Base-by-base conservation (phyloP, 2,329 filamentous ascomycete genomes). In the Lachnellula willkommii region DNA sequence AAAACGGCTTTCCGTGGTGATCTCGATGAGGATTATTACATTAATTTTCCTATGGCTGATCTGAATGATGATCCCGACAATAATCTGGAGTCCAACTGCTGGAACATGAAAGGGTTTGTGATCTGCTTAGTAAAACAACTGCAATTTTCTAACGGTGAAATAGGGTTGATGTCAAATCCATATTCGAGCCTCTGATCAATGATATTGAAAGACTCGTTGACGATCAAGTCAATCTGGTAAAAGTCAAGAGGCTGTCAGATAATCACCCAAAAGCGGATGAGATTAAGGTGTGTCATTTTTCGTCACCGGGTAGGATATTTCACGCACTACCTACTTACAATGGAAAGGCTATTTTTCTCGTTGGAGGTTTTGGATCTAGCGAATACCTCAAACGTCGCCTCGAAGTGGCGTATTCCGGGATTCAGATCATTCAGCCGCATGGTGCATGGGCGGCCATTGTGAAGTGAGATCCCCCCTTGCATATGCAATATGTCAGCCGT, bases 161-260 rank as follows among this genome's bases (percentile, higher is more conserved):
- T n/a, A n/a, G 69, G 70, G 56, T 69, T 81, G 58, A 79, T 83
- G 54, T 82, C 81, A 54, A 80, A 79, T 53, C 88, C 84, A 15
- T 74, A 69, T 54, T 63, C 67, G 2, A 64, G 47, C 73, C 74
- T 76, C 24, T 74, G 68, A 49, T 72, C 69, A 0, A 65, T 66
- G 0, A 74, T 75, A 43, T 61, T 77, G 6, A 69, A 72, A 40
- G 69, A 65, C 36, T 77, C 7, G 68, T 79, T 2, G 59, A 72
- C 15, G 70, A 74, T 54, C 73, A 77, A 35, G 71, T 76, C 58
- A 66, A 72, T 35, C 62, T 76, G 5, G 73, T 78, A 49, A 72
- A 71, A 1, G 71, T 72, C 3, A 61, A 59, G 17, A n/a, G 57
- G 42, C 9, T 53, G 8, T 20, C 17, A 12, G 51, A 75, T 65